Percentiles rank a stretch among this genome's conserved stretches.
Conservation (phyloP, 1,284 basidiomycete genomes). For the Chiua sp. region DNA sequence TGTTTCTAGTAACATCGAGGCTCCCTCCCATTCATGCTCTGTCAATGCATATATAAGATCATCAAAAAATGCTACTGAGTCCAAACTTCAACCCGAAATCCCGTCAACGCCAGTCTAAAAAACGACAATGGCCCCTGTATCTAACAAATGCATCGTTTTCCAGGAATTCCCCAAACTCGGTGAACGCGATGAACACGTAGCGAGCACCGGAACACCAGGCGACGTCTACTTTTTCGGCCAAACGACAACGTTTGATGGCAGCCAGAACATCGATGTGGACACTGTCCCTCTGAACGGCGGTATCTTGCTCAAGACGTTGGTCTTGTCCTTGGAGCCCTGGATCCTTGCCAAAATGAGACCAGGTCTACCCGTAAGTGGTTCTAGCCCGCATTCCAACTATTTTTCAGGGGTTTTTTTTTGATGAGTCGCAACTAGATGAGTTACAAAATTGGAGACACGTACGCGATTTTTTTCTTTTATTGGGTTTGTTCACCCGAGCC, state of each 20-base stretch:
- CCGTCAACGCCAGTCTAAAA: too few species aligned
- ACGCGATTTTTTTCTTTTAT: too few species aligned
- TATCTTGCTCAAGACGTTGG: slow-evolving; percentile 3
- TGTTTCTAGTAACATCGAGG: too few species aligned
- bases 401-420: too few species aligned
- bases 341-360: not conserved
- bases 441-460: not conserved
- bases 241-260: slow-evolving; percentile 1
- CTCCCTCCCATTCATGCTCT: too few species aligned
- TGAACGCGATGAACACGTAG: not conserved
- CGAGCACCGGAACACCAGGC: not conserved
- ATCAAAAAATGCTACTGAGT: too few species aligned
- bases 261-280: slow-evolving; percentile 5
- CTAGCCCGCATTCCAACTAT: too few species aligned
- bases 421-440: too few species aligned
- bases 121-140: not conserved
- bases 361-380: not conserved
- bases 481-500: slow-evolving; percentile 4
- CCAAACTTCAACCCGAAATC: too few species aligned
- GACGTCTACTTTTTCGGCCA: slow-evolving; percentile 1
- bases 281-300: slow-evolving; percentile 7
- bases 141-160: slow-evolving; percentile 5
- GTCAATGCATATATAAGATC: too few species aligned
- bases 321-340: slow-evolving; percentile 1
- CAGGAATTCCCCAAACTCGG: not conserved